phyloP scores from a whole-genome alignment of 495 filamentous ascomycete genomes.

The Talaromyces ruber region DNA sequence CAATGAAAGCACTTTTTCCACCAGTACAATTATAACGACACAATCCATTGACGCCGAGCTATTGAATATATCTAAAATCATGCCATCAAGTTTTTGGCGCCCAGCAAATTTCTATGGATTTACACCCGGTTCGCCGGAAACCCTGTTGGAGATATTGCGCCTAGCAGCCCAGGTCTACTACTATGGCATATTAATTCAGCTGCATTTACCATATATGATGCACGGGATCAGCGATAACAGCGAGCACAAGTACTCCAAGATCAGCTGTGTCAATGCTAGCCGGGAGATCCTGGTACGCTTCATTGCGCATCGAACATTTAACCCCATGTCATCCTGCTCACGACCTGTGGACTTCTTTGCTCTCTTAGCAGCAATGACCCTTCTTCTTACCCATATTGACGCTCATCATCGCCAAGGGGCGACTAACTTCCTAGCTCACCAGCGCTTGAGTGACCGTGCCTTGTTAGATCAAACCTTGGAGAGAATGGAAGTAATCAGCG shows the following conservation, averaged over 20 bases:
- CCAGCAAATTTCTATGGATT: neutral
- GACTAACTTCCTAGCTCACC: constrained; percentile 25
- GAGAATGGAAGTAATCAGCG: constrained; percentile 22
- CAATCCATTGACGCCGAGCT: constrained; percentile 3
- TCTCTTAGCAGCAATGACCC: constrained; percentile 29
- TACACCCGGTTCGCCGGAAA: neutral
- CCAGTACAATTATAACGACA: neutral
- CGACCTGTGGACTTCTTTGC: constrained; percentile 35
- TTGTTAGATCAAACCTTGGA: constrained; percentile 33
- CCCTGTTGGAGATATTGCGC: constrained; percentile 8
- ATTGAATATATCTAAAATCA: neutral
- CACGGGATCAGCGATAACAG: neutral
- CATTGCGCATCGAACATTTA: constrained; percentile 17
- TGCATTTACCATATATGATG: constrained; percentile 20
- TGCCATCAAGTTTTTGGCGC: constrained; percentile 3
- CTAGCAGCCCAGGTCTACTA: constrained; percentile 28
- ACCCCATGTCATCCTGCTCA: constrained; percentile 19
- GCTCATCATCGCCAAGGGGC: constrained; percentile 12
- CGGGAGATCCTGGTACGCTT: constrained; percentile 32
- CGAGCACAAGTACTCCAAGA: constrained; percentile 20
- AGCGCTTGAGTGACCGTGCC: constrained; percentile 32
- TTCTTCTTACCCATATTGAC: constrained; percentile 8
- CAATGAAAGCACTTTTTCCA: neutral
- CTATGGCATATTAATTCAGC: constrained; percentile 21
- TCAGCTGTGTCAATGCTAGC: constrained; percentile 32